Evolutionary conservation across 2,329 filamentous ascomycete genomes (phyloP).

Genomic region (Cordyceps fumosorosea): DNA sequence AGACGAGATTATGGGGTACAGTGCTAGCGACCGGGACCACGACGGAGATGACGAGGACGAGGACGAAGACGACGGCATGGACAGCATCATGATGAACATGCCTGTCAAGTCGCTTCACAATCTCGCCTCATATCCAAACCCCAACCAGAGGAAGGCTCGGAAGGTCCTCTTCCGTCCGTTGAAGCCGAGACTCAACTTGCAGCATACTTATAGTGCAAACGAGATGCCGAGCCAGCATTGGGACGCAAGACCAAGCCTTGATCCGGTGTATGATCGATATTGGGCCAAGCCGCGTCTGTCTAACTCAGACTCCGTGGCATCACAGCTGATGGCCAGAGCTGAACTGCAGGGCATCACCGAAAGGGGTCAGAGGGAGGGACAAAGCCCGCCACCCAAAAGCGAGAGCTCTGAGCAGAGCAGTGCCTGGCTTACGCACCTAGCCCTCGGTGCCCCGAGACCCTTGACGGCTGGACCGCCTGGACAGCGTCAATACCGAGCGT

Average conservation of each 20-base stretch:
- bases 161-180: constrained; percentile 33
- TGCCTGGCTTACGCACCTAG: constrained; percentile 23
- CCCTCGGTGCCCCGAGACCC: constrained; percentile 40
- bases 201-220: not conserved
- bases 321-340: constrained; percentile 6
- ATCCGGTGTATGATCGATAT: not conserved
- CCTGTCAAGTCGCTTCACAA: constrained; percentile 45
- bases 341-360: constrained; percentile 1
- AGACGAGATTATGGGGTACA: not conserved
- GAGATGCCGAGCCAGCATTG: not conserved
- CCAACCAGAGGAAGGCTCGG: constrained; percentile 45
- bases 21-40: constrained; percentile 12
- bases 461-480: constrained; percentile 50
- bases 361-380: not conserved
- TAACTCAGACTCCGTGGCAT: constrained; percentile 9
- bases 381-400: constrained; percentile 12
- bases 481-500: constrained; percentile 42
- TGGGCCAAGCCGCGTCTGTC: constrained; percentile 6
- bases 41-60: constrained; percentile 22
- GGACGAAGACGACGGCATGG: constrained; percentile 23
- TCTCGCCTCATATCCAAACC: constrained; percentile 50
- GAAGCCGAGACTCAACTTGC: constrained; percentile 18
- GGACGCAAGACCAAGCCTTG: constrained; percentile 1
- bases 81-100: constrained; percentile 30
- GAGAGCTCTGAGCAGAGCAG: constrained; percentile 15